phyloP scores from a whole-genome alignment of 2,329 filamentous ascomycete species.

The Sphaerulina populicola region DNA sequence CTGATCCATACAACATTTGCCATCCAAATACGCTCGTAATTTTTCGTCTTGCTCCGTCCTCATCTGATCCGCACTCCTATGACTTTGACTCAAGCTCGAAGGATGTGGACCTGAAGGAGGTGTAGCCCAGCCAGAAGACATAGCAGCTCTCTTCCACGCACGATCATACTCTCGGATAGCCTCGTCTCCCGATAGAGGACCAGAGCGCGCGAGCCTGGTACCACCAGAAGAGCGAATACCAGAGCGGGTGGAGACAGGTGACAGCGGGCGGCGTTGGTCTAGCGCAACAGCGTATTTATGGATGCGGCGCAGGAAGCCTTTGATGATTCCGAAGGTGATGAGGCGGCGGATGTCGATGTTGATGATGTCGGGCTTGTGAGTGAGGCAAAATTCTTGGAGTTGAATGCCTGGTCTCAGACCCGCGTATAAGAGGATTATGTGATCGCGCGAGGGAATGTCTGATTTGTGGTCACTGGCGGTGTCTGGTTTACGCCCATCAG shows the following conservation, averaged over 20 bases:
- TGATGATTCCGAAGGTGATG: constrained; percentile 92
- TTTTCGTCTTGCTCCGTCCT: constrained; percentile 35
- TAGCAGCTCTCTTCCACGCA: constrained; percentile 31
- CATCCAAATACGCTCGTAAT: constrained; percentile 63
- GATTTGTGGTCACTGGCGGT: not conserved
- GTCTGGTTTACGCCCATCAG: constrained; percentile 1
- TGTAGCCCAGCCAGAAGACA: constrained; percentile 27
- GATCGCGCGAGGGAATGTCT: constrained; percentile 22
- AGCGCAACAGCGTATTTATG: constrained; percentile 70
- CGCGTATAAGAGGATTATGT: constrained; percentile 73
- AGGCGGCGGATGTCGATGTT: constrained; percentile 83
- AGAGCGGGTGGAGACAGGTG: constrained; percentile 3
- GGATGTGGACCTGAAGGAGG: constrained; percentile 24
- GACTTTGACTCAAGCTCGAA: constrained; percentile 31
- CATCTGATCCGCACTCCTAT: constrained; percentile 16
- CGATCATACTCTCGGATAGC: constrained; percentile 24
- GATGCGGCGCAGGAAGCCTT: constrained; percentile 84
- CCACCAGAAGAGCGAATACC: constrained; percentile 12
- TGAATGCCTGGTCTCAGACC: constrained; percentile 73
- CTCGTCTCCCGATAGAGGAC: constrained; percentile 11
- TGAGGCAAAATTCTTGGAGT: constrained; percentile 78
- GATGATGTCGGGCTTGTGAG: constrained; percentile 61
- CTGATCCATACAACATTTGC: constrained; percentile 69
- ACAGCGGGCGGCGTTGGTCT: constrained; percentile 10
- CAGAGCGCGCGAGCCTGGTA: constrained; percentile 1